Base-by-base conservation (phyloP, 2,329 filamentous ascomycete species). In the Phymatotrichopsis omnivora region DNA sequence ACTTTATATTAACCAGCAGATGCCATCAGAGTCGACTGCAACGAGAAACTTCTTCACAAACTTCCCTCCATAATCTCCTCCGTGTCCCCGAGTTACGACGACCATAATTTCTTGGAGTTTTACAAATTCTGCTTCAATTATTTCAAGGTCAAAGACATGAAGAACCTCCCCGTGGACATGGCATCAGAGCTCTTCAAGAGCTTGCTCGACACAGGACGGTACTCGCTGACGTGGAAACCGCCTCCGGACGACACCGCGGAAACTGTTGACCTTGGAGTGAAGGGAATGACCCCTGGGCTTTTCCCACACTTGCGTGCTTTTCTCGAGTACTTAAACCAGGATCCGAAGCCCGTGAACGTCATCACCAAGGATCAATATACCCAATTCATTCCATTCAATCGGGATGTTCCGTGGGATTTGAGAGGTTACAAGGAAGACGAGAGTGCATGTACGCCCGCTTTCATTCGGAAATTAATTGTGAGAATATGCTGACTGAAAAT, bases 301-400 rank as follows among this genome's bases (percentile, higher is more conserved):
- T 53, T 56, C 41, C 55, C 56, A 4, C 57, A 59, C 23, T 44
- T 47, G 7, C 34, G 44, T 10, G 49, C 57, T 4, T 59, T 59
- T 35, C 33, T 57, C 22, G 51, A 57, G 20, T 59, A 55, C 33
- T 46, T 59, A 32, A 28, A 28, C 14, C 42, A 46, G 25, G 46
- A 53, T 19, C 52, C 51, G 19, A 47, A 45, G 23, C 50, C 56
- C 16, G 54, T 56, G 7, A 53, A 54, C 33, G 57, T 57, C 27
- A 53, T 59, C 25, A 59, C 56, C n/a, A 57, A 53, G 36, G 57
- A 59, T 32, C 57, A 59, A 25, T 59, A 55, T 49, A 53, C 57
- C 28, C 57, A 57, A n/a, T 58, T 59, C 49, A 12, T 58, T 4
- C 53, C 55, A n/a, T 58, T 59, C 46, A 59, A 59, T 43, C 42